Conservation (phyloP, 169 alveolate species). For the Cryptosporidium baileyi region DNA sequence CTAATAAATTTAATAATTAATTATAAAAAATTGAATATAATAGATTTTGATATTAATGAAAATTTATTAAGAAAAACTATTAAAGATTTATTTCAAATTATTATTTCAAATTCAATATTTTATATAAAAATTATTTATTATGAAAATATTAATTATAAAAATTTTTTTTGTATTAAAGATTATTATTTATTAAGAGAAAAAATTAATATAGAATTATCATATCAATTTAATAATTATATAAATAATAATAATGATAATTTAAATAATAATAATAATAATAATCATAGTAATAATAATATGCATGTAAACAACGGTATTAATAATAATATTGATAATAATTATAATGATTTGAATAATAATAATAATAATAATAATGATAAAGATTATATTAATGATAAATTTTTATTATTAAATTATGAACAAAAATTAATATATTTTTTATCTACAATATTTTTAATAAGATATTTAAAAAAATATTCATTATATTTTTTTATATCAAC, state of each 20-base stretch:
- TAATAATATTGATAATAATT: not conserved
- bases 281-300: not conserved
- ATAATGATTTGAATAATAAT: not conserved
- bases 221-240: not conserved
- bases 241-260: not conserved
- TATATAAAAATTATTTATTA: not conserved
- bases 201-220: not conserved
- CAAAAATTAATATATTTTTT: conserved; percentile 2
- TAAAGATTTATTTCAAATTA: conserved; percentile 2
- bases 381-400: not conserved
- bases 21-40: not conserved
- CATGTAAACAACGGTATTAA: not conserved
- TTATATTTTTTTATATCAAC: not conserved
- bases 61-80: conserved; percentile 18
- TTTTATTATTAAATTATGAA: conserved; percentile 3
- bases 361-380: not conserved
- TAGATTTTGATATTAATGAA: conserved; percentile 20
- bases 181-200: not conserved
- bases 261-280: not conserved
- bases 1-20: not conserved
- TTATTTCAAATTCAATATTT: conserved; percentile 29
- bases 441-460: not conserved
- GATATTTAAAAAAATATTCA: conserved; percentile 16
- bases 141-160: not conserved
- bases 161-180: not conserved